Evolutionary conservation across 768 basidiomycete genomes (phyloP).

Genomic region (Kwoniella sp.): DNA sequence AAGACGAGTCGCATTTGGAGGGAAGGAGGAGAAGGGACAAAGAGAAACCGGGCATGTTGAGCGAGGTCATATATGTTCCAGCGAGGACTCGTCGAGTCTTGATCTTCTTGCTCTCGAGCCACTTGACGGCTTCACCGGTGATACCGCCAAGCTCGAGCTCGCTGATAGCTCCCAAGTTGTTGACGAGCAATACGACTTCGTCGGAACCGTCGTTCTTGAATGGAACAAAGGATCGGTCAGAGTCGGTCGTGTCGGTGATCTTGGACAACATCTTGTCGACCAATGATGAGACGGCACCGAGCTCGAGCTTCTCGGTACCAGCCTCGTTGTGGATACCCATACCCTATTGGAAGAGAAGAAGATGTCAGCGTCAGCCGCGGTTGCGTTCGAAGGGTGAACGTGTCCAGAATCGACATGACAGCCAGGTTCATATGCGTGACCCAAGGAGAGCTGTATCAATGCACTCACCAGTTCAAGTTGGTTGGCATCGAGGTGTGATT

Average conservation of each 20-base stretch:
- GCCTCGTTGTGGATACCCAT: conserved; percentile 59
- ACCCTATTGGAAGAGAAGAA: conserved; percentile 25
- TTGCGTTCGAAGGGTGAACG: too few relatives aligned
- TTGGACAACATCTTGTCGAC: conserved; percentile 55
- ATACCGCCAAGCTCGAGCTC: conserved; percentile 54
- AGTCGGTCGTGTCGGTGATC: conserved; percentile 55
- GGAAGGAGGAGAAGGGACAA: conserved; percentile 66
- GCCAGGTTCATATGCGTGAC: too few relatives aligned
- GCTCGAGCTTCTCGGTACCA: conserved; percentile 54
- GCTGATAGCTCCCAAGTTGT: conserved; percentile 55
- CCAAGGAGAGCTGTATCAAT: too few relatives aligned
- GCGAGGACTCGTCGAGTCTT: conserved; percentile 66
- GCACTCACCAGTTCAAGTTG: conserved; percentile 55
- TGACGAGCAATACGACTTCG: conserved; percentile 61
- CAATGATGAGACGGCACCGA: conserved; percentile 47
- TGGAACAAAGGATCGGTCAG: conserved; percentile 56
- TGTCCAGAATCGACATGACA: too few relatives aligned
- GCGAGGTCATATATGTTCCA: conserved; percentile 76
- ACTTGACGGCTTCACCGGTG: conserved; percentile 45
- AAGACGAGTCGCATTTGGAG: conserved; percentile 28
- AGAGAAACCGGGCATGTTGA: conserved; percentile 58
- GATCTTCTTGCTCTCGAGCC: conserved; percentile 56
- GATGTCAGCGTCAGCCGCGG: not conserved
- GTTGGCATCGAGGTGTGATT: conserved; percentile 52
- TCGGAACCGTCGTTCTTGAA: conserved; percentile 63